These are phyloP conservation scores for Lactarius deliciosus DNA, from an alignment of 768 basidiomycete genomes.

Conservation along the genomic window DNA sequence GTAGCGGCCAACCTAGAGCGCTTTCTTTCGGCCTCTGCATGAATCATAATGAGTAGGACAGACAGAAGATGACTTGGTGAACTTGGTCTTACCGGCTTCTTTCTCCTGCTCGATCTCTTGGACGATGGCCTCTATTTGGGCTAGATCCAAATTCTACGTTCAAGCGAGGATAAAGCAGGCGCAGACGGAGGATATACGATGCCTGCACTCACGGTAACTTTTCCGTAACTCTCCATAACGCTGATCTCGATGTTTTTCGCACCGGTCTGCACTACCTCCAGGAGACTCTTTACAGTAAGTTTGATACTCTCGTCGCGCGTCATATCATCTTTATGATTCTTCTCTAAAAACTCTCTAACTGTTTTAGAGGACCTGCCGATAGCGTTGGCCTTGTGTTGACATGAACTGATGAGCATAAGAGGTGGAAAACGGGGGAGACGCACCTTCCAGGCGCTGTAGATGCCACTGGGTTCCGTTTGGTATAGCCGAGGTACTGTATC, in stretches of 20 bases:
- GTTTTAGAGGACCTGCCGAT: constrained; percentile 98
- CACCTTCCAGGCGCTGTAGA: constrained; percentile 99
- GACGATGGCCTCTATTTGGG: constrained; percentile 91
- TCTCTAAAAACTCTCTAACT: constrained; percentile 97
- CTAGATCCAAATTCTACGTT: constrained; percentile 73
- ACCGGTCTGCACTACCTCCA: constrained; percentile 99
- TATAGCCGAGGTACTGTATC: constrained; percentile 87
- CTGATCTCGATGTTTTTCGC: constrained; percentile 99
- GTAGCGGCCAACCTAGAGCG: constrained; percentile 87
- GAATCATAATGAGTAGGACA: constrained; percentile 14
- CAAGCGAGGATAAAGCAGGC: constrained; percentile 3
- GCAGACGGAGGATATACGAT: neutral
- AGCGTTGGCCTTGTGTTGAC: constrained; percentile 76
- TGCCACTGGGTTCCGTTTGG: constrained; percentile 96
- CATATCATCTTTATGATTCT: constrained; percentile 93
- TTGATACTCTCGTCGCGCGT: constrained; percentile 89
- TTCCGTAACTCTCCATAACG: constrained; percentile 94
- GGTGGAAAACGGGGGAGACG: neutral
- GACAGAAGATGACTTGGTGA: neutral
- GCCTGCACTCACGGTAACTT: constrained; percentile 72
- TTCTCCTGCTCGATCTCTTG: constrained; percentile 95
- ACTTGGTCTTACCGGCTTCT: constrained; percentile 69
- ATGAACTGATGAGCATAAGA: neutral
- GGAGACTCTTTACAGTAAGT: constrained; percentile 88
- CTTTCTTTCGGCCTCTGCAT: constrained; percentile 90